Evolutionary conservation across 345 rosid species (phyloP).

Genomic region (Aquilaria yunnanensis): DNA sequence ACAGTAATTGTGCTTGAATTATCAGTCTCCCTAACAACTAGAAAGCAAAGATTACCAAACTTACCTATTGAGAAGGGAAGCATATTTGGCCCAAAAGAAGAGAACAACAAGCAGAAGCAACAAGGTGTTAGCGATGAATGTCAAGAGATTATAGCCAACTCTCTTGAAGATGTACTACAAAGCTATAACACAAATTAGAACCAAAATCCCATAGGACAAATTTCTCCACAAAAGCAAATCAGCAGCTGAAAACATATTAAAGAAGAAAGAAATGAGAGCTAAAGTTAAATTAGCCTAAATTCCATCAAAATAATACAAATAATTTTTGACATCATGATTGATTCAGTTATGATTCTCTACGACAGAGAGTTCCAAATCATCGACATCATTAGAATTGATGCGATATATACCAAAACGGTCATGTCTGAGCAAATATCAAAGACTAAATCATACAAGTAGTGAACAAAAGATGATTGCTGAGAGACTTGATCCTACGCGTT

Average conservation of each 20-base stretch:
- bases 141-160: slow-evolving; percentile 69
- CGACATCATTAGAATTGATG: too few relatives aligned
- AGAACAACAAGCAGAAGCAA: slow-evolving; percentile 68
- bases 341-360: too few relatives aligned
- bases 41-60: not conserved
- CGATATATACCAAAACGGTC: not conserved
- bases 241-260: slow-evolving; percentile 42
- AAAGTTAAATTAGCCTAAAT: not conserved
- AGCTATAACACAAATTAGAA: slow-evolving; percentile 44
- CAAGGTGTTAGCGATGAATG: slow-evolving; percentile 67
- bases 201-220: slow-evolving; percentile 34
- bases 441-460: not conserved
- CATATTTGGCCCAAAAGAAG: slow-evolving; percentile 97
- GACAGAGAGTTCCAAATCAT: not conserved
- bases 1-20: not conserved
- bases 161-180: slow-evolving; percentile 73
- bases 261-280: not conserved
- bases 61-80: slow-evolving; percentile 91
- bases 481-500: slow-evolving; percentile 58
- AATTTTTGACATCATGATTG: too few relatives aligned
- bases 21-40: not conserved
- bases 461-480: not conserved
- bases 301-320: not conserved
- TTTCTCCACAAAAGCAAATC: slow-evolving; percentile 85
- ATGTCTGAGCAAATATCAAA: not conserved